phyloP scores from a whole-genome alignment of 306 rosid species.

The Rosa lucieae region DNA sequence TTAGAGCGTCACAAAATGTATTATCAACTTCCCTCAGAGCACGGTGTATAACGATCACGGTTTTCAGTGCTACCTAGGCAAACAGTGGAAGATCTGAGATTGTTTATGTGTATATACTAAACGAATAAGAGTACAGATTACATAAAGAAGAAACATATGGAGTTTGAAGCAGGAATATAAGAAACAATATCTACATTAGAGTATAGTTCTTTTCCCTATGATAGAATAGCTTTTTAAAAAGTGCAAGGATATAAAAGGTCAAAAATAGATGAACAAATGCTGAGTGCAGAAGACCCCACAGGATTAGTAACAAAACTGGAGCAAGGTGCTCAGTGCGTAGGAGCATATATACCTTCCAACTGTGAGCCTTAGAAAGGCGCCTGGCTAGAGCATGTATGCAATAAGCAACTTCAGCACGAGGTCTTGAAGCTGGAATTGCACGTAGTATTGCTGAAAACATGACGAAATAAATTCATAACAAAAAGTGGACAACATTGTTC shows the following conservation, averaged over 20 bases:
- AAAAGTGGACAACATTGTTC: neutral
- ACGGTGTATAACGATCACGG: constrained; percentile 17
- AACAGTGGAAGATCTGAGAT: neutral
- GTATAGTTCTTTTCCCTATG: neutral
- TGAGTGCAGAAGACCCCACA: neutral
- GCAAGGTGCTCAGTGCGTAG: neutral
- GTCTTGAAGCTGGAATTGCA: constrained; percentile 21
- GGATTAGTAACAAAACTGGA: neutral
- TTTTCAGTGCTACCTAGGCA: constrained; percentile 27
- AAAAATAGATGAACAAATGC: neutral
- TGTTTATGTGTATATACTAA: neutral
- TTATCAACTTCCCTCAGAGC: constrained; percentile 24
- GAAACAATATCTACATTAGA: neutral
- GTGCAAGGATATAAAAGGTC: neutral
- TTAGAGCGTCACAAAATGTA: constrained; percentile 7
- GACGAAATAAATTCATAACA: neutral
- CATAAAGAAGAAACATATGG: neutral
- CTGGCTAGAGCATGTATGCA: constrained; percentile 24
- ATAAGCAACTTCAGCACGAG: constrained; percentile 18
- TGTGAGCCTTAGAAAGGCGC: constrained; percentile 16
- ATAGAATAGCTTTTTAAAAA: neutral
- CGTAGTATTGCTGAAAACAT: constrained; percentile 14
- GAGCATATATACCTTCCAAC: constrained; percentile 24
- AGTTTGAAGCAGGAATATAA: neutral
- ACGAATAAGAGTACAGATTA: neutral